Conservation (phyloP, 805 yeast species). For the Jamesozyma gamospora region DNA sequence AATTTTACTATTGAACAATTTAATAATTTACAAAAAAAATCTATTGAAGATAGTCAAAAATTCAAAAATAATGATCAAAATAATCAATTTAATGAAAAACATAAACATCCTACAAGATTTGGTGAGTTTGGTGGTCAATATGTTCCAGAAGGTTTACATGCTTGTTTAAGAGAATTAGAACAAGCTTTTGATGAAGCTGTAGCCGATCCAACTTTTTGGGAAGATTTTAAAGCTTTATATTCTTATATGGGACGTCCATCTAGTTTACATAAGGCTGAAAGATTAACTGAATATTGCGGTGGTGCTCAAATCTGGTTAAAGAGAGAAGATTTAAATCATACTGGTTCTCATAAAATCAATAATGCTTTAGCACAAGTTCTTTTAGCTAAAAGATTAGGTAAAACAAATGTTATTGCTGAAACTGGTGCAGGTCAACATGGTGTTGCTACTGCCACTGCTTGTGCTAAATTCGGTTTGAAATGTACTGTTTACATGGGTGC, state of each 20-base stretch:
- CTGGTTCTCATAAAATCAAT: slow-evolving; percentile 82
- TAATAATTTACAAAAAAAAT: slow-evolving; percentile 27
- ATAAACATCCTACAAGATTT: slow-evolving; percentile 65
- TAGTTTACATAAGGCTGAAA: slow-evolving; percentile 78
- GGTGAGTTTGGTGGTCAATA: slow-evolving; percentile 98
- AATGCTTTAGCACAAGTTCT: slow-evolving; percentile 77
- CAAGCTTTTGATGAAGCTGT: slow-evolving; percentile 77
- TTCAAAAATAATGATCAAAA: slow-evolving; percentile 4
- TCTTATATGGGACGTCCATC: slow-evolving; percentile 97
- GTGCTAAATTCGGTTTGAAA: slow-evolving; percentile 85
- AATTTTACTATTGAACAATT: slow-evolving; percentile 29
- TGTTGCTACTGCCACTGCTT: slow-evolving; percentile 87
- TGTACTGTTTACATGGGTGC: slow-evolving; percentile 99
- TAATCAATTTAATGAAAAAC: slow-evolving; percentile 41
- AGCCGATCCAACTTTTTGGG: slow-evolving; percentile 90
- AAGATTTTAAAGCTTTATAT: slow-evolving; percentile 73
- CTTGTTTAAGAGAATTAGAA: slow-evolving; percentile 85
- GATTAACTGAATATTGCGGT: slow-evolving; percentile 82
- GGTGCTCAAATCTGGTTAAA: slow-evolving; percentile 97
- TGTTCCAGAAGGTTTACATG: slow-evolving; percentile 92
- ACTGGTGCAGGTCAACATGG: slow-evolving; percentile 94
- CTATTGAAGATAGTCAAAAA: slow-evolving; percentile 1
- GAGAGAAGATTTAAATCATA: slow-evolving; percentile 90
- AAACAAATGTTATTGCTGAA: slow-evolving; percentile 71
- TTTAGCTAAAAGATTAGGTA: slow-evolving; percentile 70